These are phyloP conservation scores for Pholiota conissans DNA, from an alignment of 768 basidiomycete species.

Conservation along the genomic window DNA sequence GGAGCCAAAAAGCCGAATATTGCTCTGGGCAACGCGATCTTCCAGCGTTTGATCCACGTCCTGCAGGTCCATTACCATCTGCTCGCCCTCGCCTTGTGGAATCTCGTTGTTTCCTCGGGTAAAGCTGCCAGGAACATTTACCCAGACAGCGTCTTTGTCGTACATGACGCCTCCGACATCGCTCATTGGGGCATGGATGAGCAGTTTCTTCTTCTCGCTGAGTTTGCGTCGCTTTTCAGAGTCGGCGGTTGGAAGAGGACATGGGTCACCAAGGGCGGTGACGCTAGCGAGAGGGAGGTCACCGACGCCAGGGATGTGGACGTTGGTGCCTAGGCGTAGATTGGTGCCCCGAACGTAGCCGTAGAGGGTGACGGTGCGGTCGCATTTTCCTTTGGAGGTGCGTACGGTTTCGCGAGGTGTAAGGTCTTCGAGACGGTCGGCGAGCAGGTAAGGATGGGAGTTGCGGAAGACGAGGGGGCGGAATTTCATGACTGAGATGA, in stretches of 20 bases:
- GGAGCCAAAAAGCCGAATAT: slow-evolving; percentile 81
- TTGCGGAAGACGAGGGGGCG: slow-evolving; percentile 96
- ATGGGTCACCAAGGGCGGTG: slow-evolving; percentile 85
- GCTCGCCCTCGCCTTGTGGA: slow-evolving; percentile 89
- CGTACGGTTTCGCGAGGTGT: slow-evolving; percentile 86
- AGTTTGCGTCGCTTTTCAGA: slow-evolving; percentile 90
- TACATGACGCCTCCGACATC: slow-evolving; percentile 96
- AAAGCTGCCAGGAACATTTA: slow-evolving; percentile 96
- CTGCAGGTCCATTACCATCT: slow-evolving; percentile 97
- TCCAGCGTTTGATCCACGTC: slow-evolving; percentile 82
- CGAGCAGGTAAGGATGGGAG: slow-evolving; percentile 90
- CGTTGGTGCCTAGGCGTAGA: slow-evolving; percentile 68
- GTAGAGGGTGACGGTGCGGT: slow-evolving; percentile 91
- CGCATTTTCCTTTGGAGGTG: slow-evolving; percentile 80
- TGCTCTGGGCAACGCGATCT: slow-evolving; percentile 76
- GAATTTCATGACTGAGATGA: slow-evolving; percentile 98
- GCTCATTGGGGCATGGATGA: slow-evolving; percentile 98
- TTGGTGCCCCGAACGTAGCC: slow-evolving; percentile 94
- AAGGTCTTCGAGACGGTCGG: slow-evolving; percentile 92
- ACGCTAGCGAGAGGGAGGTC: slow-evolving; percentile 80
- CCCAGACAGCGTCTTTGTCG: slow-evolving; percentile 98
- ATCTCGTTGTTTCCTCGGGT: slow-evolving; percentile 73
- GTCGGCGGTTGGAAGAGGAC: slow-evolving; percentile 88
- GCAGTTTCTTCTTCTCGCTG: slow-evolving; percentile 90
- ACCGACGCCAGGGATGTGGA: slow-evolving; percentile 95